Conservation (phyloP, 2,329 filamentous ascomycete genomes). For the Diaporthe eres region DNA sequence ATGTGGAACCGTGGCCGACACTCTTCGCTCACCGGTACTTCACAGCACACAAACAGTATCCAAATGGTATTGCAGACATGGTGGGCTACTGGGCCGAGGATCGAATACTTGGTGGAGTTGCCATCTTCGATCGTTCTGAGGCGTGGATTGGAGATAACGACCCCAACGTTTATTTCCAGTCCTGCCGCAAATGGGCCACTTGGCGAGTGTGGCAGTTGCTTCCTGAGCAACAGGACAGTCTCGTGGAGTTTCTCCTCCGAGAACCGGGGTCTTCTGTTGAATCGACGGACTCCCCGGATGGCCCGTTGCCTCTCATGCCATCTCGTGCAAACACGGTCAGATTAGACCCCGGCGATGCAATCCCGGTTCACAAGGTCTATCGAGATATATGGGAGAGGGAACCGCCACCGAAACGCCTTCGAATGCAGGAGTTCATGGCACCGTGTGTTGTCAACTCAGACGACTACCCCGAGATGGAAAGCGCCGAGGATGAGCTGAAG, state of each 20-base stretch:
- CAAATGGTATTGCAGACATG: constrained; percentile 42
- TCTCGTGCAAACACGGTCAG: constrained; percentile 18
- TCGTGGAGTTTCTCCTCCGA: constrained; percentile 7
- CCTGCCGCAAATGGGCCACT: constrained; percentile 9
- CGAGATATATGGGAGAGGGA: constrained; percentile 15
- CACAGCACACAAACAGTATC: constrained; percentile 40
- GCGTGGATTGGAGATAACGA: background rate
- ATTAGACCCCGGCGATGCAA: constrained; percentile 4
- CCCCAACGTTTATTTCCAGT: constrained; percentile 20
- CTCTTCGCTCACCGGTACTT: constrained; percentile 36
- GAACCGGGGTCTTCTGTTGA: background rate
- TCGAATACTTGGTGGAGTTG: constrained; percentile 43
- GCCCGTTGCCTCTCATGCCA: constrained; percentile 25
- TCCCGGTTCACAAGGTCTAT: constrained; percentile 24
- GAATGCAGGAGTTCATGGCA: constrained; percentile 12
- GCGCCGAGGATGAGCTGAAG: constrained; percentile 14
- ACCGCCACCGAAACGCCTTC: constrained; percentile 3
- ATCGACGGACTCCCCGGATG: background rate
- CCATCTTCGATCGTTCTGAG: constrained; percentile 40
- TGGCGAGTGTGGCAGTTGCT: constrained; percentile 29
- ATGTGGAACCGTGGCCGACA: constrained; percentile 23
- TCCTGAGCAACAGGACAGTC: background rate
- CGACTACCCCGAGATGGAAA: constrained; percentile 28
- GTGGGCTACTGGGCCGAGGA: constrained; percentile 45
- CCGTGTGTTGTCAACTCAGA: constrained; percentile 7